Conservation (phyloP, 2,329 filamentous ascomycete species). For the Pestalotiopsis sp. region DNA sequence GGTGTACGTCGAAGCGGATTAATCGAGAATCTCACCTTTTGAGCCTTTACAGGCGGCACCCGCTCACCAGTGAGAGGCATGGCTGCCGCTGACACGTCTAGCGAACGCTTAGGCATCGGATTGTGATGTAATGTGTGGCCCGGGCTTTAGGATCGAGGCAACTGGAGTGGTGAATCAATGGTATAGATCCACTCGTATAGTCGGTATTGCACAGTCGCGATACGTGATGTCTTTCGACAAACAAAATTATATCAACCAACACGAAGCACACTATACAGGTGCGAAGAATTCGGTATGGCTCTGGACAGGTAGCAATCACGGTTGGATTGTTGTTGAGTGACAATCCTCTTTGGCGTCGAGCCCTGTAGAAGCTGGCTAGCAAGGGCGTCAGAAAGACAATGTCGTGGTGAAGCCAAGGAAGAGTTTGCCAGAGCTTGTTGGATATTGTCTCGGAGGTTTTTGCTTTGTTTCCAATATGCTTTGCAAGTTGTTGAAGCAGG, state of each 20-base stretch:
- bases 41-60: slow-evolving; percentile 33
- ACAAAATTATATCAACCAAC: too few relatives aligned
- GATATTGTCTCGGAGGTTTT: background rate
- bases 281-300: too few relatives aligned
- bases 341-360: too few relatives aligned
- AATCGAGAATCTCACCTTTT: too few relatives aligned
- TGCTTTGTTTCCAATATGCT: background rate
- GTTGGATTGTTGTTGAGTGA: too few relatives aligned
- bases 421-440: background rate
- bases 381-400: background rate
- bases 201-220: background rate
- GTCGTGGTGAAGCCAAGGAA: background rate
- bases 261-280: too few relatives aligned
- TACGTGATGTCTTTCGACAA: too few relatives aligned
- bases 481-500: background rate
- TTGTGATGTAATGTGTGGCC: background rate
- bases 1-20: too few relatives aligned
- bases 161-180: background rate
- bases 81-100: slow-evolving; percentile 26
- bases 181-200: background rate
- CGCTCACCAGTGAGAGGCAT: slow-evolving; percentile 32
- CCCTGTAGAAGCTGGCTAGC: too few relatives aligned
- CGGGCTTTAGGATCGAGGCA: background rate
- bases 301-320: too few relatives aligned
- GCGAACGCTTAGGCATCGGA: slow-evolving; percentile 41